Percentiles rank a stretch among this genome's conserved stretches.
Conservation (phyloP, 2,329 filamentous ascomycete species). For the Talaromyces funiculosus region DNA sequence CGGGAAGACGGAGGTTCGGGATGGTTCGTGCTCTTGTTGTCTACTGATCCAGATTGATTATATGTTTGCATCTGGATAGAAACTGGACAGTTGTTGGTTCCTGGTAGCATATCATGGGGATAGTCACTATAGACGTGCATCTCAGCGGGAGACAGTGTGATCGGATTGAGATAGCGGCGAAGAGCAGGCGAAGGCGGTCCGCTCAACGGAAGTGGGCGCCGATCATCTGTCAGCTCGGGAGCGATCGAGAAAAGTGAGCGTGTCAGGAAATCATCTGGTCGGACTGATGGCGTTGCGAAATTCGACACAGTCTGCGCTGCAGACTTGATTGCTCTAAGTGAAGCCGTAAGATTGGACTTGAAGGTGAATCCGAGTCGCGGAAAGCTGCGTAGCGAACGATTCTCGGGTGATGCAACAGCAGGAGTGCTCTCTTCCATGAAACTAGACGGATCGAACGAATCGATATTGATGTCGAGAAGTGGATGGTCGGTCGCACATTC, state of each 20-base stretch:
- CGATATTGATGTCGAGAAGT: constrained; percentile 41
- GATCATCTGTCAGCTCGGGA: constrained; percentile 55
- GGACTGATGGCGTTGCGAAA: constrained; percentile 48
- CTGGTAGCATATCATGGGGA: constrained; percentile 29
- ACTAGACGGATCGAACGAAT: constrained; percentile 16
- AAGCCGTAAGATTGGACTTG: constrained; percentile 60
- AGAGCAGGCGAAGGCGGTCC: constrained; percentile 53
- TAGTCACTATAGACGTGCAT: constrained; percentile 41
- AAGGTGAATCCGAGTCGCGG: constrained; percentile 47
- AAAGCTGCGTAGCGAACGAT: constrained; percentile 27
- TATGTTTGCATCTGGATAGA: constrained; percentile 62
- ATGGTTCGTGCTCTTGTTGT: constrained; percentile 29
- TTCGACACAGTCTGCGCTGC: constrained; percentile 58
- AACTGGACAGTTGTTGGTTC: constrained; percentile 38
- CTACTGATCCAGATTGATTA: constrained; percentile 30
- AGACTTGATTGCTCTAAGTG: constrained; percentile 56
- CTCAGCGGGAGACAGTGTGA: constrained; percentile 42
- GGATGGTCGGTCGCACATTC: constrained; percentile 55
- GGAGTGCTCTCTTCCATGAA: background rate
- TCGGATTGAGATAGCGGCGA: constrained; percentile 57
- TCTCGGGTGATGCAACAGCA: constrained; percentile 16
- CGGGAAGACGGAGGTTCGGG: constrained; percentile 41
- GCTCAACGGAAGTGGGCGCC: constrained; percentile 51
- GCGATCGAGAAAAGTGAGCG: constrained; percentile 52
- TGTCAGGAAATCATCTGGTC: constrained; percentile 56